Evolutionary conservation across 83 land plant genomes (phyloP), one percentile per base, ranked within the genome.

Genomic region (Picea mariana): DNA sequence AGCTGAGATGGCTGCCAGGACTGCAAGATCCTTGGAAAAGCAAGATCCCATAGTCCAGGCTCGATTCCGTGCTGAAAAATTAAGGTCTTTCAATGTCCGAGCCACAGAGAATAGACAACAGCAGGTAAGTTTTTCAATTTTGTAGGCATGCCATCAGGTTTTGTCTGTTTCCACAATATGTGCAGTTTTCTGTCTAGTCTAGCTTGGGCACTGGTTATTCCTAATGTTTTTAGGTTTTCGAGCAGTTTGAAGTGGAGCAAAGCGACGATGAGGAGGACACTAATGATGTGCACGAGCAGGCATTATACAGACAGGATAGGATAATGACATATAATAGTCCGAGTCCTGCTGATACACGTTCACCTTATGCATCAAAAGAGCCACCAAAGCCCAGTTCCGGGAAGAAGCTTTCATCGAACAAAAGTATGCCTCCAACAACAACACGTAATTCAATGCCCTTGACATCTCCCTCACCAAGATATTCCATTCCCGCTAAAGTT

Each of bases 1-100:
- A 64, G 84, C 95, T 59, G 95, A 94, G 79, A 21, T 94, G 88
- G 83, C 85, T 68, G 87, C 87, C 65, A 92, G 87, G 49, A 87
- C 88, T 81, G 79, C 86, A 18, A 84, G 84, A 17, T 85, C 88
- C 44, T 81, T 75, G 8, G 84, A 81, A 49, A 73, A 83, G 47
- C 80, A 61, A 78, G 81, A 81, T 77, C 66, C 87, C 61, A 82
- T 73, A 6, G 55, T 68, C 67, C 79, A 62, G 62, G 77, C 84
- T 62, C 88, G 82, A 67, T 78, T 24, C 8, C 88, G 85, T 23
- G 86, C 82, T n/a, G 89, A 89, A 81, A 93, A 87, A 75, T 62
- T 87, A 23, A 85, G 81, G 81, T 88, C 94, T 63, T 92, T 83
- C 75, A 90, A 80, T 85, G 20, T 42, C 12, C 79, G 86, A 16